Base-by-base conservation (phyloP, 2,329 filamentous ascomycete species). In the Fusarium dimerum region DNA sequence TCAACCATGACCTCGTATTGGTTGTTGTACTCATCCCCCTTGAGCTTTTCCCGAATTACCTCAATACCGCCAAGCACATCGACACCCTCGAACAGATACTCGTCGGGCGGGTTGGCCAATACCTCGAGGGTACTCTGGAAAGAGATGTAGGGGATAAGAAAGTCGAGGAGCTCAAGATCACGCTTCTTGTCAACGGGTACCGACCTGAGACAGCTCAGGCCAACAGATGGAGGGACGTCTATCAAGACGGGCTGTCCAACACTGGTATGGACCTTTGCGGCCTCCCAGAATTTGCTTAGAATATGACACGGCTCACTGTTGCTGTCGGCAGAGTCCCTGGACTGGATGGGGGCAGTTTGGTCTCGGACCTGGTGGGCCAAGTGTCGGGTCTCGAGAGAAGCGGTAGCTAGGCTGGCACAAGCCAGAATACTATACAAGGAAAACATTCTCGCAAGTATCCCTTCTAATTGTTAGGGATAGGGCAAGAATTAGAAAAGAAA, bases 1-100 rank as follows among this genome's bases (percentile, higher is more conserved):
- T 61, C 62, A 10, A 44, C 47, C 62, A 65, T 64, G 29, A 62
- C 52, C 16, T 62, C 62, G 34, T 65, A 65, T 26, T 65, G 62
- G 15, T 40, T 54, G 26, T 52, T 20, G 36, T 65, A 65, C 20
- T 55, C 52, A 32, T 61, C 34, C 1, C 51, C 54, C 40, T 55
- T 48, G 11, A 65, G 43, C 44, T 50, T 62, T 0, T 44, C 51
- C 3, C 57, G 48, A 10, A 65, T 57, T 4, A 36, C 53, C 12
- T 62, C 52, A 3, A 65, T 41, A 0, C 62, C 62, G 5, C 56
- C 62, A 7, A 63, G 42, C 3, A 65, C 46, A 45, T 65, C 52
- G 8, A 65, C 62, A 5, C 62, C 62, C 1, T 55, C 48, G 13
- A 62, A 54, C 15, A 65, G 20, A 15, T 65, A 65, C 29, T 62